Base-by-base conservation (phyloP, 78 protist genomes). In the Polysphondylium violaceum region DNA sequence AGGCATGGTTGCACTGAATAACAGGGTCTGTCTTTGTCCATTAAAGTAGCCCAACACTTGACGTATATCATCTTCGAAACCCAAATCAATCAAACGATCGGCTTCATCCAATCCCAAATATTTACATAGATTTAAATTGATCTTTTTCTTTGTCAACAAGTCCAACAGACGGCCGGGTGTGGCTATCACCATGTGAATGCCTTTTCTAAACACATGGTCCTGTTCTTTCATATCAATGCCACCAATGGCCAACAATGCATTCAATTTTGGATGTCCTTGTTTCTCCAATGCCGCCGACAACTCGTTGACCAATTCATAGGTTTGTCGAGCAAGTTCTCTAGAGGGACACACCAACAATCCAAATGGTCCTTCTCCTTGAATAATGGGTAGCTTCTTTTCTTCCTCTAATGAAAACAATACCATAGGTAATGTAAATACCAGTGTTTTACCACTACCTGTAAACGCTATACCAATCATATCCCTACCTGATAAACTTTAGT, bases 391-490 rank as follows among this genome's bases (percentile, higher is more conserved):
- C 51, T 65, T 50, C 59, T 19, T 14, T 87, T 97, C 98, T 76
- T 92, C 96, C 60, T 98, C 98, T 44, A 97, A 41, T 11, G 98
- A 74, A 12, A 97, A 36, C 64, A 94, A 3, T 3, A 98, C 89
- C 94, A 96, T 79, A 6, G 99, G 99, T 9, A 98, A 85, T 1
- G 93, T 27, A 86, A 98, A 98, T 6, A 93, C 98, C 64, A 98
- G 88, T 29, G 99, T 98, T 93, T 98, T 98, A 35, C 99, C 99
- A n/a, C 95, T 85, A 14, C 99, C 99, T 0, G 99, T 98, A 95
- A 90, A 97, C 0, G 99, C 99, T 14, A 98, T 96, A 55, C 99
- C 99, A 60, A 98, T 98, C 97, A 97, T 93, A 72, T 98, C 99
- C 5, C 99, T 86, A 11, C 99, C 99, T 1, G 94, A 29, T 35